Conservation (phyloP, 768 basidiomycete species). For the Phaffia tasmanica region DNA sequence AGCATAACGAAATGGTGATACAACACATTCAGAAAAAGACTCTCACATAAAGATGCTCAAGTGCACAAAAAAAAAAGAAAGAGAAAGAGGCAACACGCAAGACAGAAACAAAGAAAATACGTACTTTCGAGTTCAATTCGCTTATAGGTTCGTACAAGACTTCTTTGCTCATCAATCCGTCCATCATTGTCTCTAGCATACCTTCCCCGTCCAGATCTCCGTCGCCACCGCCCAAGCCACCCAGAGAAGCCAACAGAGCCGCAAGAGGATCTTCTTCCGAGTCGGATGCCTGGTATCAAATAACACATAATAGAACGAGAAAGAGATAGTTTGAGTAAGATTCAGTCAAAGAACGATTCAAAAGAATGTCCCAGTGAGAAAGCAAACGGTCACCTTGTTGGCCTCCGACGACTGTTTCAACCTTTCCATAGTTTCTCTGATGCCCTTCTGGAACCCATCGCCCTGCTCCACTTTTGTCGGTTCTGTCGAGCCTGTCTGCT, state of each 20-base stretch:
- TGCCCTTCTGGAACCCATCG: constrained; percentile 54
- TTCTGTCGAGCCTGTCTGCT: constrained; percentile 8
- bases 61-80: neutral
- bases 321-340: neutral
- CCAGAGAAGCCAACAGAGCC: constrained; percentile 32
- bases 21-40: neutral
- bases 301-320: neutral
- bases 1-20: neutral
- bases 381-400: neutral
- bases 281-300: constrained; percentile 17
- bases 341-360: neutral
- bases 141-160: constrained; percentile 77
- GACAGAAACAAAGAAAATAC: constrained; percentile 24
- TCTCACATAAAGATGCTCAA: neutral
- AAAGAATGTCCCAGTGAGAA: neutral
- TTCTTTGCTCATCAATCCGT: constrained; percentile 66
- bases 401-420: constrained; percentile 43
- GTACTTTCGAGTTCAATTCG: constrained; percentile 60
- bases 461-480: constrained; percentile 20
- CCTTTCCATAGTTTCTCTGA: constrained; percentile 63
- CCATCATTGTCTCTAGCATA: constrained; percentile 70
- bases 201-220: constrained; percentile 44
- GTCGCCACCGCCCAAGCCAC: constrained; percentile 35
- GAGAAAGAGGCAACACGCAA: neutral
- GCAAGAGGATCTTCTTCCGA: constrained; percentile 32